Evolutionary conservation across 192 early-diverging fungal genomes (phyloP).

Genomic region (Radiomyces spectabilis): DNA sequence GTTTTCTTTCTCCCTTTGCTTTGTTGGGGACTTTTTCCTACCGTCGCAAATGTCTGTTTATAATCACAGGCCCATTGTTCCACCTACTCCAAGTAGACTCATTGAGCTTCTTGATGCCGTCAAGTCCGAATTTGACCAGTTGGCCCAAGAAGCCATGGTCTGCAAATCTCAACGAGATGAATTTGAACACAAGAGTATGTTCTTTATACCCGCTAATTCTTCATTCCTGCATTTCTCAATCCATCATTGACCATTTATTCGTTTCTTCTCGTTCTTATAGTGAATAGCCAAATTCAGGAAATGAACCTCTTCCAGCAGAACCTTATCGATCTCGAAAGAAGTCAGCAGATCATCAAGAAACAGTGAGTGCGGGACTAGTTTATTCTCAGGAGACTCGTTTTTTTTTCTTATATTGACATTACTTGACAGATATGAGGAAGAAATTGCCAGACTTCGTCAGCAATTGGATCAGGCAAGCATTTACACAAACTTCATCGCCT

Average conservation of each 20-base stretch:
- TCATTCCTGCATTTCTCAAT: not conserved
- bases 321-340: slow-evolving; percentile 74
- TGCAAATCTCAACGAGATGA: slow-evolving; percentile 80
- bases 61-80: slow-evolving; percentile 76
- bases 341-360: slow-evolving; percentile 68
- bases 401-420: not conserved
- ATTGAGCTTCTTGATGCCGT: slow-evolving; percentile 80
- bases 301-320: slow-evolving; percentile 70
- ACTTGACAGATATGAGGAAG: slow-evolving; percentile 75
- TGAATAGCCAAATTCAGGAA: slow-evolving; percentile 72
- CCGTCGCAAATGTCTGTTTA: slow-evolving; percentile 56
- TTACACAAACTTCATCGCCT: too few relatives aligned
- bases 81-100: slow-evolving; percentile 54
- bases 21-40: too few relatives aligned
- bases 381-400: not conserved
- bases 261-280: slow-evolving; percentile 27
- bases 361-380: slow-evolving; percentile 40
- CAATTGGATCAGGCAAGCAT: slow-evolving; percentile 78
- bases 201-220: not conserved
- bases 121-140: slow-evolving; percentile 68
- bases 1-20: not conserved
- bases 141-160: slow-evolving; percentile 65
- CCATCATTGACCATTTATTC: not conserved
- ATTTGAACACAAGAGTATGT: slow-evolving; percentile 79
- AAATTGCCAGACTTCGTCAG: slow-evolving; percentile 71